These are phyloP conservation scores for Akanthomyces dipterigenus DNA, from an alignment of 2,329 filamentous ascomycete species.

Conservation along the genomic window DNA sequence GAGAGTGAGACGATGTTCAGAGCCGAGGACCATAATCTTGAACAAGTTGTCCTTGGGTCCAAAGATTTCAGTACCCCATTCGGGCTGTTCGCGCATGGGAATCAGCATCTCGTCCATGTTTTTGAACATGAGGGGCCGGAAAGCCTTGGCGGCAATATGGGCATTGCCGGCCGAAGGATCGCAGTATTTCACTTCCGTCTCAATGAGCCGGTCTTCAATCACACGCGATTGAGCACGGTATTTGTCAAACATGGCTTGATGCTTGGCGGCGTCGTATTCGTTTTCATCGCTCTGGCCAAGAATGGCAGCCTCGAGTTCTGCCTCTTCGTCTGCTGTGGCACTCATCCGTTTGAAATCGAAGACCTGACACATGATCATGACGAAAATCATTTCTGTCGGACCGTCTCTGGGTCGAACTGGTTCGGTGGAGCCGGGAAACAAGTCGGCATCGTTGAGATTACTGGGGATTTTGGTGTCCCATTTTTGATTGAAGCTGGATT, in stretches of 20 bases:
- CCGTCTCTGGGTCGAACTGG: slow-evolving; percentile 46
- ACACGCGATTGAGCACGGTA: slow-evolving; percentile 36
- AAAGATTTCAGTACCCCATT: slow-evolving; percentile 44
- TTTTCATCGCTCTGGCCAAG: slow-evolving; percentile 34
- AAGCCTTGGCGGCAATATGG: slow-evolving; percentile 42
- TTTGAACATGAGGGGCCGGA: slow-evolving; percentile 40
- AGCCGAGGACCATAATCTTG: slow-evolving; percentile 43
- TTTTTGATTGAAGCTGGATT: slow-evolving; percentile 35
- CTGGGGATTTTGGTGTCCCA: slow-evolving; percentile 51
- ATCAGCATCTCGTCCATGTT: slow-evolving; percentile 43
- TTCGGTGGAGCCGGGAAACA: slow-evolving; percentile 46
- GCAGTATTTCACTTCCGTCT: slow-evolving; percentile 43
- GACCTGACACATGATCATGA: slow-evolving; percentile 43
- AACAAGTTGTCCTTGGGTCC: slow-evolving; percentile 48
- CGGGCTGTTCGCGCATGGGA: slow-evolving; percentile 39
- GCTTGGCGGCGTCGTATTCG: slow-evolving; percentile 21
- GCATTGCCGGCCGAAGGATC: slow-evolving; percentile 46
- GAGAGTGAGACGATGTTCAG: slow-evolving; percentile 40
- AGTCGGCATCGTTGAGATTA: slow-evolving; percentile 54
- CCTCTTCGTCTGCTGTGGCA: slow-evolving; percentile 30
- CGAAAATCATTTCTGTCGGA: slow-evolving; percentile 56
- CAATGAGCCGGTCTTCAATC: slow-evolving; percentile 36
- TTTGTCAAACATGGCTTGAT: slow-evolving; percentile 30
- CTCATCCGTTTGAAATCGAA: slow-evolving; percentile 34
- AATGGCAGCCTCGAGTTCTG: slow-evolving; percentile 43